Evolutionary conservation across 805 yeast genomes (phyloP), one percentile per base, ranked within the genome.

Genomic region (Spathaspora gorwiae): DNA sequence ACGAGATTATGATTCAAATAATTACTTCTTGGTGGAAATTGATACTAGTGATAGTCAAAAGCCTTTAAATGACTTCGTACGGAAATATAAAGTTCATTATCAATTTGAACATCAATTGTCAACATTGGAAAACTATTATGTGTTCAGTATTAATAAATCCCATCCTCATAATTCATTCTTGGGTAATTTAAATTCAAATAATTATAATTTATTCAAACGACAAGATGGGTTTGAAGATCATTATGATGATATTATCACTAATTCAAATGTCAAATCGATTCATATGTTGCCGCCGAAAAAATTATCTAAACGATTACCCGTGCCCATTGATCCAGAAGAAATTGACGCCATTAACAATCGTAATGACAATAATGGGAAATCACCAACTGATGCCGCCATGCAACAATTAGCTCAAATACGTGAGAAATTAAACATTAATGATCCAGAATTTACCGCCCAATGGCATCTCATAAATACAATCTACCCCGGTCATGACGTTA

Each of bases 401-500:
- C 65, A 75, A 60, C 53, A 61, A 39, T 72, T 72, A 0, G 59
- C 80, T 7, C 63, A 64, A 38, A 68, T 75, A 7, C 84, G 79
- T 46, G 69, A 75, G 15, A 63, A 73, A 45, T 77, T 90, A 44
- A 68, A 65, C 8, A 92, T 94, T 43, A 61, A 75, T 14, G 99
- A 94, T 66, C 99, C 99, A 0, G 65, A 76, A n/a, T 92, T 94
- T 58, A 61, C 65, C 9, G 72, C 76, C 34, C 99, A 94, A 65
- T 94, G 99, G 99, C 97, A 92, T 64, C 64, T 94, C n/a, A 66
- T 86, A 35, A 94, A 94, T 59, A 71, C 87, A 0, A 61, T 64
- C 6, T 81, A 70, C 52, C 87, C 86, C 0, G 95, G 95, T 0
- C 75, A 88, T 56, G 98, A 92, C 62, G 81, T 94, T 43, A 92